Evolutionary conservation across 208 protist genomes (phyloP).

Genomic region (Endotrypanum monterogeii): DNA sequence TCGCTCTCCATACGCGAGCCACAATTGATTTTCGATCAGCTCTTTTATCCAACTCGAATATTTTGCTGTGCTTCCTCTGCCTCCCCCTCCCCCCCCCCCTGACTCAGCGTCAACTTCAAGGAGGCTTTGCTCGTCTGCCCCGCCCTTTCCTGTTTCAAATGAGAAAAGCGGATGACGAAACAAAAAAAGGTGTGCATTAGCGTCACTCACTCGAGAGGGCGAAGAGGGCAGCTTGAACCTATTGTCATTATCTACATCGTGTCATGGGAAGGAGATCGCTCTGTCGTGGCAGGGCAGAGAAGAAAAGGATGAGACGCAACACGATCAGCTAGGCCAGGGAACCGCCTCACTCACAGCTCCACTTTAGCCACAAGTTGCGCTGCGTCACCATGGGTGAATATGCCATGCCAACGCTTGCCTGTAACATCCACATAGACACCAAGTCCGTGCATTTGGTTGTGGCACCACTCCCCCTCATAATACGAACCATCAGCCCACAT

Average conservation of each 20-base stretch:
- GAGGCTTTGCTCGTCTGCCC: neutral
- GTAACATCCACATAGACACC: constrained; percentile 76
- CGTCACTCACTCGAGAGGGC: neutral
- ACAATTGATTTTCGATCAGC: neutral
- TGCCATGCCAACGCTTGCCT: constrained; percentile 78
- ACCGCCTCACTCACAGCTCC: constrained; percentile 26
- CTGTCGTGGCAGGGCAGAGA: neutral
- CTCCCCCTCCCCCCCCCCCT: no score
- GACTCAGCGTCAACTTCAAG: neutral
- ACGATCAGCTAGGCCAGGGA: neutral
- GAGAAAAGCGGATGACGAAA: neutral
- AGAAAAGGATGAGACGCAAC: neutral
- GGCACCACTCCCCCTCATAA: constrained; percentile 86
- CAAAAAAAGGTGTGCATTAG: neutral
- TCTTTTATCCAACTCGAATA: neutral
- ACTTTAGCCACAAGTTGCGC: constrained; percentile 57
- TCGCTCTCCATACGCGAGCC: neutral
- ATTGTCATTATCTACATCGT: neutral
- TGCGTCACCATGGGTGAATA: constrained; percentile 61
- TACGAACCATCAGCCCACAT: constrained; percentile 87
- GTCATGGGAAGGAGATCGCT: neutral
- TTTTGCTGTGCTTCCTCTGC: neutral
- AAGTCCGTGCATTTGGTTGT: constrained; percentile 83
- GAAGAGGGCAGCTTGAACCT: neutral
- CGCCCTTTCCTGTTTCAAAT: neutral